These are phyloP conservation scores for Amanita rubescens DNA, from an alignment of 768 basidiomycete genomes.

Conservation along the genomic window DNA sequence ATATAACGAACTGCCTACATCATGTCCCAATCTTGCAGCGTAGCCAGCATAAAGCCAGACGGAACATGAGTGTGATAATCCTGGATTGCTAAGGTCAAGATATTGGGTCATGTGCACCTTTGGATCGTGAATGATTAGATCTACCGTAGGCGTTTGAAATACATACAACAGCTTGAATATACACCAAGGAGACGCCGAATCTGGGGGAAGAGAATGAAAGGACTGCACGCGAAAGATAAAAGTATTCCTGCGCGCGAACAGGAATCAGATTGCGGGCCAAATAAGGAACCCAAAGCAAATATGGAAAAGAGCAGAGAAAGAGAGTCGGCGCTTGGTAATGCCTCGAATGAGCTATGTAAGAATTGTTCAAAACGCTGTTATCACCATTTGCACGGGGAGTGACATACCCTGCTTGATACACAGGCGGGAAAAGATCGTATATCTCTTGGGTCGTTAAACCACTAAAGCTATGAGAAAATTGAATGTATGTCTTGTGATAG, in stretches of 20 bases:
- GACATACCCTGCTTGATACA: slow-evolving; percentile 46
- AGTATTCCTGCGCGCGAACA: slow-evolving; percentile 54
- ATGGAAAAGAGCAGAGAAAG: slow-evolving; percentile 58
- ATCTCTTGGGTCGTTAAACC: slow-evolving; percentile 48
- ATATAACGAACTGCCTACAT: slow-evolving; percentile 34
- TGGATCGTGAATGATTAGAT: neutral
- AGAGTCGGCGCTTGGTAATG: slow-evolving; percentile 27
- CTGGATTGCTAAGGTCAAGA: slow-evolving; percentile 48
- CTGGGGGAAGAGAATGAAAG: slow-evolving; percentile 40
- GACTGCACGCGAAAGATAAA: slow-evolving; percentile 47
- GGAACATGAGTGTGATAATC: slow-evolving; percentile 29
- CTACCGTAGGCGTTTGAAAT: neutral
- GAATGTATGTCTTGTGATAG: neutral
- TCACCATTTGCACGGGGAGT: neutral
- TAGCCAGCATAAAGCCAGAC: slow-evolving; percentile 54
- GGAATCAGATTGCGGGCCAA: slow-evolving; percentile 44
- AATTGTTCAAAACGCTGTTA: neutral
- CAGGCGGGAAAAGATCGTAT: slow-evolving; percentile 41
- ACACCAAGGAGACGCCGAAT: slow-evolving; percentile 42
- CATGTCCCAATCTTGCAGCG: slow-evolving; percentile 49
- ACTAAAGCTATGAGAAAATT: slow-evolving; percentile 34
- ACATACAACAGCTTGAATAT: slow-evolving; percentile 51
- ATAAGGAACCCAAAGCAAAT: slow-evolving; percentile 59
- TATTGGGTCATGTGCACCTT: slow-evolving; percentile 41
- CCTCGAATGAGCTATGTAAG: neutral